Percentiles rank a stretch among this genome's conserved stretches.
Evolutionary conservation across 768 basidiomycete species (phyloP).

Genomic region (Phlegmacium glaucopus): DNA sequence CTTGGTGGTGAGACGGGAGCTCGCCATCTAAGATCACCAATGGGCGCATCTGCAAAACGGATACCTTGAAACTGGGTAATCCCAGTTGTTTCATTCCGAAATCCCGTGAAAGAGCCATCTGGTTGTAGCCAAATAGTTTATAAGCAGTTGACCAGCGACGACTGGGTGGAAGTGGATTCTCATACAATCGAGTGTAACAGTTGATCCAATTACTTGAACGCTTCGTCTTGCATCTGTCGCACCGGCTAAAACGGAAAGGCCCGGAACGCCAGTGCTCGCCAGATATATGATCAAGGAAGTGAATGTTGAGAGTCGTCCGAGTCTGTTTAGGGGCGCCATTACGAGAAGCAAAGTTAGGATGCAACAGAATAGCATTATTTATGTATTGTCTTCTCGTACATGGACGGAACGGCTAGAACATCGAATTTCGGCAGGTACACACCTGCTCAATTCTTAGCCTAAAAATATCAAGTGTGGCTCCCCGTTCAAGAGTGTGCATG

Average conservation of each 20-base stretch:
- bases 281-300: too few relatives aligned
- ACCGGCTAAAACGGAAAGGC: not conserved
- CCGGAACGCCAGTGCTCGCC: too few relatives aligned
- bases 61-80: slow-evolving; percentile 38
- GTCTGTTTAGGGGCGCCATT: too few relatives aligned
- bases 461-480: too few relatives aligned
- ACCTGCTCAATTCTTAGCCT: too few relatives aligned
- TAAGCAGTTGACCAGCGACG: not conserved
- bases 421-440: too few relatives aligned
- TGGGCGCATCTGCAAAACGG: slow-evolving; percentile 41
- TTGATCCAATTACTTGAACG: slow-evolving; percentile 7
- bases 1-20: slow-evolving; percentile 37
- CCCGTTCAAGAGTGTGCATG: too few relatives aligned
- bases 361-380: too few relatives aligned
- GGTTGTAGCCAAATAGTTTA: not conserved
- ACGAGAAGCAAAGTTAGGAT: too few relatives aligned
- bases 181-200: slow-evolving; percentile 24
- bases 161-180: not conserved
- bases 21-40: slow-evolving; percentile 38
- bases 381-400: too few relatives aligned
- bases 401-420: too few relatives aligned
- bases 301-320: too few relatives aligned
- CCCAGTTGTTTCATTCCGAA: slow-evolving; percentile 24
- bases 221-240: not conserved
- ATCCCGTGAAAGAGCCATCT: slow-evolving; percentile 39